Evolutionary conservation across 305 asterid species (phyloP), one percentile per base, ranked within the genome.

Genomic region (Striga hermonthica): DNA sequence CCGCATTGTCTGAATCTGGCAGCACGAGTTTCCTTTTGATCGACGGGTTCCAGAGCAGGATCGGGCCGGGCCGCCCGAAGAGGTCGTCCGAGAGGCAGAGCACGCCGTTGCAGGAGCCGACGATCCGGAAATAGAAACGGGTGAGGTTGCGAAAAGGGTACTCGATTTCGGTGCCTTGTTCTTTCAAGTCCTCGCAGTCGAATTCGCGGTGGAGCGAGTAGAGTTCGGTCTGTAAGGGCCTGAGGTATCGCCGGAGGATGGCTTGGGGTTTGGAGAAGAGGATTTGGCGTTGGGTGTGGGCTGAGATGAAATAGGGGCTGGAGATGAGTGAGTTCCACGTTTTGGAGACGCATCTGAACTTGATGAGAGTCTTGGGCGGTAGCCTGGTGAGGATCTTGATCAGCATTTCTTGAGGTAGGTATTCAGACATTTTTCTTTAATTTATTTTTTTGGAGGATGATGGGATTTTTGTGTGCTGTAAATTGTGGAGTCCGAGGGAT

Each of bases 91-190:
- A 58, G 16, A 78, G 75, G 69, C 78, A 71, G 40, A 78, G 44
- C 39, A 78, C 40, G 31, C 81, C 81, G 9, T 81, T 81, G 72
- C 74, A 73, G 8, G 61, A 67, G 12, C 85, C 83, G 7, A 78
- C 78, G 5, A 81, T 61, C 38, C 76, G 58, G 50, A 36, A 58
- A 53, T 78, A 70, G 68, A 49, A 75, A n/a, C 47, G 60, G 9
- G 69, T 39, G 34, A n/a, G 13, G 14, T 52, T 71, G 11, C 66
- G 62, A 15, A 73, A 68, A 28, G 83, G 81, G 62, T 74, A 69
- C 35, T 68, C 75, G 7, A 68, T 62, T 58, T 11, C 59, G 71
- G 72, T 54, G 60, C 7, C 47, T 28, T 43, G 14, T 12, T 67
- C 76, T 1, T 11, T 49, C 43, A 22, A 5, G 64, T 62, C 70